Conservation (phyloP, 176 grass and related monocot genomes). For the Lolium multiflorum region DNA sequence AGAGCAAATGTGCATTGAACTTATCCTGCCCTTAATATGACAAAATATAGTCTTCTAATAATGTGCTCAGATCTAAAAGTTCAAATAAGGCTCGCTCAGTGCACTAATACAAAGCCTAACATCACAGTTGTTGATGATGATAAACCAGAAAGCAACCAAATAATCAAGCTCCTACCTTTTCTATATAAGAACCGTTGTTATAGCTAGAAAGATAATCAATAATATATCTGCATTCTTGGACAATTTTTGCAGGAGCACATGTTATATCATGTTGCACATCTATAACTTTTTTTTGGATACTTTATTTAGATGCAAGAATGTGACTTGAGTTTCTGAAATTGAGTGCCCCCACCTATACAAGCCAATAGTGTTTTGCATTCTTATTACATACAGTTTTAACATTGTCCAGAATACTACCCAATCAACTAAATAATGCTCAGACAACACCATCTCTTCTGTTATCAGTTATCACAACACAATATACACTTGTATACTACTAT, state of each 20-base stretch:
- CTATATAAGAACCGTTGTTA: neutral
- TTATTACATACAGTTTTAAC: neutral
- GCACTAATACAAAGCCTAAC: neutral
- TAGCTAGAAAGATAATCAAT: neutral
- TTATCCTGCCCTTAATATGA: neutral
- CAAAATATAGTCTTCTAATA: neutral
- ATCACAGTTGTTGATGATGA: neutral
- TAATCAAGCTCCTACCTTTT: neutral
- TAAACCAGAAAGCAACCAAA: neutral
- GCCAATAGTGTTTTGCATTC: neutral
- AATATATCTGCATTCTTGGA: neutral
- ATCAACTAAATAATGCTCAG: neutral
- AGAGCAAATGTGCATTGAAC: neutral
- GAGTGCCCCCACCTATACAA: neutral
- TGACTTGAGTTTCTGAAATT: neutral
- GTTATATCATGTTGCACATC: neutral
- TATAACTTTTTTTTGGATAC: neutral
- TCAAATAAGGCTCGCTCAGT: neutral
- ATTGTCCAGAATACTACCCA: neutral
- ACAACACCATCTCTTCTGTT: neutral
- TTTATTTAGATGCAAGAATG: conserved; percentile 1
- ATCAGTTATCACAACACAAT: neutral
- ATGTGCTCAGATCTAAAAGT: neutral
- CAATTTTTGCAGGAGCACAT: neutral
- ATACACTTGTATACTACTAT: neutral